Conservation (phyloP, 257 asterid genomes). For the Solanum rostratum region DNA sequence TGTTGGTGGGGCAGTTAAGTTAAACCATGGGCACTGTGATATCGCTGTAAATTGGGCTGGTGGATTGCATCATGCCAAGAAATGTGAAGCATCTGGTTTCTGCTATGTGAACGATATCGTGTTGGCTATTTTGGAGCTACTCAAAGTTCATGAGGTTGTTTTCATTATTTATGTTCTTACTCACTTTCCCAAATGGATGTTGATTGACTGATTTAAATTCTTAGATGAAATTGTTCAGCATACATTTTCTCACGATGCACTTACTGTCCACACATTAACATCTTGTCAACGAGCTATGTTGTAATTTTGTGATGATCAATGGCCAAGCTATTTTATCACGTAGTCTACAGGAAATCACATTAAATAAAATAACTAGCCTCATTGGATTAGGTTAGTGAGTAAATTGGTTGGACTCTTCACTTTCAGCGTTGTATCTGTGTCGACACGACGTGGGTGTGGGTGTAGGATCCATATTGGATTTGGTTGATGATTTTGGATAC, state of each 20-base stretch:
- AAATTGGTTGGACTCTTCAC: background rate
- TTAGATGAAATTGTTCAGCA: background rate
- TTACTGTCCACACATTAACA: background rate
- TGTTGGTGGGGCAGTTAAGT: conserved; percentile 30
- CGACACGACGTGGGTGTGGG: background rate
- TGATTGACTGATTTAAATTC: background rate
- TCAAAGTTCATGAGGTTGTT: conserved; percentile 8
- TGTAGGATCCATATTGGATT: background rate
- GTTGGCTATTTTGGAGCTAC: conserved; percentile 9
- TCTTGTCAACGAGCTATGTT: background rate
- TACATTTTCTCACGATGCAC: background rate
- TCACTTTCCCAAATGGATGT: background rate
- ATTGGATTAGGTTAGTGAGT: background rate
- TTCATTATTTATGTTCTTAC: background rate
- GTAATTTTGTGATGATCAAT: background rate
- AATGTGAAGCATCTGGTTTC: conserved; percentile 12
- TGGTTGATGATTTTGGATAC: background rate
- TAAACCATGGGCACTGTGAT: conserved; percentile 21
- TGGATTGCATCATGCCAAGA: conserved; percentile 12
- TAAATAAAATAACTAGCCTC: background rate
- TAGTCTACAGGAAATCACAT: background rate
- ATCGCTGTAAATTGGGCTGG: conserved; percentile 24
- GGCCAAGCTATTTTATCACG: background rate
- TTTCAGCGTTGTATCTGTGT: background rate
- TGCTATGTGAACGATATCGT: conserved; percentile 11